Base-by-base conservation (phyloP, 2,329 filamentous ascomycete genomes). In the Lojkania enalia region DNA sequence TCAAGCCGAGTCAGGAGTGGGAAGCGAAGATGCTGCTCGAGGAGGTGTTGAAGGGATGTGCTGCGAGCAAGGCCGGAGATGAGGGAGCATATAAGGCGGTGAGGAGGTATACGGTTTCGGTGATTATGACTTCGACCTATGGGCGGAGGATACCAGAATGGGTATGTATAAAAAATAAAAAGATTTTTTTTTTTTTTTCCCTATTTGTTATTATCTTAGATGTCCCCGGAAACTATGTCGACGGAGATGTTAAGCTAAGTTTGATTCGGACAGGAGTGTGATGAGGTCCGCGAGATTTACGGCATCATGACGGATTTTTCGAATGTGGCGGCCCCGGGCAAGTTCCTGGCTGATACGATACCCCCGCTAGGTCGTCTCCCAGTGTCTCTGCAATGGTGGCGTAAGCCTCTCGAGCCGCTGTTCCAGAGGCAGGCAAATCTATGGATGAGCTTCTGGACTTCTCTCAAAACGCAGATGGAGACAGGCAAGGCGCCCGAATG, bases 1-100 rank as follows among this genome's bases (percentile, higher is more conserved):
- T 75, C 44, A 61, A 67, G 29, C 73, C 74, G 2, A 70, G 62
- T 30, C 75, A 77, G 48, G 71, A 75, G 41, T 76, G 70, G 45
- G 74, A 77, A 55, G 60, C 66, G 0, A 76, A 73, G 51, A 71
- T 76, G 51, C 50, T 77, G 25, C 49, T 76, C 3, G 66, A 63
- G 45, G 72, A 77, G 42, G 47, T 77, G 0, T 46, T 68, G 12
- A 71, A 69, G 39, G 58, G 51, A 0, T 57, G 61, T n/a, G 50
- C 39, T 1, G 55, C 60, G 16, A 19, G 15, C 27, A 19, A 39
- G 35, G 35, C 27, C 18, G 60, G 58, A 14, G 57, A 51, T 42
- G 57, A 53, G n/a, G 52, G 51, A 4, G 53, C 47, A 16, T 66
- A 64, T 47, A 63, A 35, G 37, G 61, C 63, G 18, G 51, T 64